Percentiles rank a stretch among this genome's conserved stretches.
phyloP scores from a whole-genome alignment of 2,329 filamentous ascomycete species.

The Pseudogymnoascus sp. region DNA sequence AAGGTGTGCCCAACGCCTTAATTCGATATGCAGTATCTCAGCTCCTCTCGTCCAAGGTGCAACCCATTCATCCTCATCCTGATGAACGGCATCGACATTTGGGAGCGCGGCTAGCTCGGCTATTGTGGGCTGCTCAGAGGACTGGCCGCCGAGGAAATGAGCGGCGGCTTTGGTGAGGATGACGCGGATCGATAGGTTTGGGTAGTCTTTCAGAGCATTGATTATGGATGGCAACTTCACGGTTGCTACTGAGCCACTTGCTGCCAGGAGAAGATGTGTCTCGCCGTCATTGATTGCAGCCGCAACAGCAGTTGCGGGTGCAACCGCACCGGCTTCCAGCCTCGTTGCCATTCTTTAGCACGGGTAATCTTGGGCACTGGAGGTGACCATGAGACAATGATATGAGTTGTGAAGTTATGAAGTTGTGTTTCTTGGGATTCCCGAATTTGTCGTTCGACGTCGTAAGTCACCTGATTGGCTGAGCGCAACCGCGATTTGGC shows the following conservation, averaged over 20 bases:
- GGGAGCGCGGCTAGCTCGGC: constrained; percentile 49
- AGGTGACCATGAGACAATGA: not conserved
- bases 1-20: constrained; percentile 73
- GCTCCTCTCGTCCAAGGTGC: constrained; percentile 68
- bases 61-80: constrained; percentile 79
- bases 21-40: constrained; percentile 84
- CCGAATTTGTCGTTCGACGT: not conserved
- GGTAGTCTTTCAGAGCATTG: constrained; percentile 40
- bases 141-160: constrained; percentile 70
- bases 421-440: not conserved
- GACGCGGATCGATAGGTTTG: constrained; percentile 68
- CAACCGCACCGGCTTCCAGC: not conserved
- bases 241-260: constrained; percentile 71
- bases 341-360: not conserved
- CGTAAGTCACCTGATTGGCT: not conserved
- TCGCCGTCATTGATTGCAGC: constrained; percentile 38
- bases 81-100: constrained; percentile 73
- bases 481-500: not conserved
- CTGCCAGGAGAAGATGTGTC: constrained; percentile 56
- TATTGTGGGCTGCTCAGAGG: constrained; percentile 66
- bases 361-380: not conserved
- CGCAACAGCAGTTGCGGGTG: not conserved
- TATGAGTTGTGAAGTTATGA: not conserved
- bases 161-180: constrained; percentile 67
- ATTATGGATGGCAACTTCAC: constrained; percentile 73